phyloP scores from a whole-genome alignment of 1,284 basidiomycete genomes.

The Cystobasidium sp. region DNA sequence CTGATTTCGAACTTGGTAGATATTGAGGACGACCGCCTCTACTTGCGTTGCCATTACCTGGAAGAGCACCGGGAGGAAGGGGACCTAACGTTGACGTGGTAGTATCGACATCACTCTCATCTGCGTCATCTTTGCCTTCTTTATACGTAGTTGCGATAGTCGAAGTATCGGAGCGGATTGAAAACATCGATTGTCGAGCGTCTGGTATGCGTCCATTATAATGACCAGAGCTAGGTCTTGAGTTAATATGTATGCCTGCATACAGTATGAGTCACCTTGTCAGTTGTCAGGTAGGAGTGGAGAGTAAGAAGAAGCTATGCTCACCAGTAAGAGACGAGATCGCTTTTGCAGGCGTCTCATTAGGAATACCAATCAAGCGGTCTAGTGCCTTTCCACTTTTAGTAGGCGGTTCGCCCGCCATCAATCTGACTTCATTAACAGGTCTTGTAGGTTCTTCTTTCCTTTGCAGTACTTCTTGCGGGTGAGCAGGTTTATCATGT shows the following conservation, averaged over 20 bases:
- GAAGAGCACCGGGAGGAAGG: constrained; percentile 3
- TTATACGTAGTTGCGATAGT: constrained; percentile 29
- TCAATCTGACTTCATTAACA: constrained; percentile 15
- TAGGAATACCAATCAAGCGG: constrained; percentile 9
- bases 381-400: constrained; percentile 11
- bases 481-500: background rate
- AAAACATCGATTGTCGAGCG: constrained; percentile 14
- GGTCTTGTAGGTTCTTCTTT: background rate
- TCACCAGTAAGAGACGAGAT: constrained; percentile 20
- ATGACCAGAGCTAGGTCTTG: background rate
- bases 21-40: background rate
- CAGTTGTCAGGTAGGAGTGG: background rate
- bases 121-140: constrained; percentile 29
- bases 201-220: background rate
- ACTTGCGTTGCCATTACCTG: background rate
- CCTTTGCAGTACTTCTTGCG: background rate
- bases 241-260: constrained; percentile 17
- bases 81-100: constrained; percentile 8
- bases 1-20: background rate
- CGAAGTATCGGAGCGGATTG: constrained; percentile 14
- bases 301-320: background rate
- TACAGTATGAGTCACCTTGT: background rate
- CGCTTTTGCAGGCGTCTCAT: constrained; percentile 18
- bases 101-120: constrained; percentile 28
- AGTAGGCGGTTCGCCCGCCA: constrained; percentile 4